A percentile compares a stretch with the other conserved stretches of the same genome.
Evolutionary conservation across 2,329 filamentous ascomycete genomes (phyloP).

Genomic region (Paracoccidioides lutzii): DNA sequence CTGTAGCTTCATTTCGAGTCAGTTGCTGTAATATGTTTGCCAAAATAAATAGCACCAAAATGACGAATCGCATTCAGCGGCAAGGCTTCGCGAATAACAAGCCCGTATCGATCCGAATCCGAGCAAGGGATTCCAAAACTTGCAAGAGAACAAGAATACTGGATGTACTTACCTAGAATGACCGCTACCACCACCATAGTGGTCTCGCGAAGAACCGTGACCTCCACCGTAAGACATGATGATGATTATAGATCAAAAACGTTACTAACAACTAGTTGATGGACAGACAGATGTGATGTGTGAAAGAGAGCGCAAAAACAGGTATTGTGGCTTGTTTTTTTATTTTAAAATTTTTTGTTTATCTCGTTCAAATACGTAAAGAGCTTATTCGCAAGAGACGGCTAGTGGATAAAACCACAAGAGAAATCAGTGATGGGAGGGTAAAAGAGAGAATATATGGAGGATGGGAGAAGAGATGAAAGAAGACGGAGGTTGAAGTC

Average conservation of each 20-base stretch:
- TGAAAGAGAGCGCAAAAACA: constrained; percentile 7
- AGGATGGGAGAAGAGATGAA: constrained; percentile 18
- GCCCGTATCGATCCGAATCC: not conserved
- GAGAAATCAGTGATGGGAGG: constrained; percentile 6
- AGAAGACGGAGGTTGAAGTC: constrained; percentile 8
- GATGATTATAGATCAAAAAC: constrained; percentile 4
- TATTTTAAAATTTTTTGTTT: not conserved
- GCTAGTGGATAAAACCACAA: constrained; percentile 14
- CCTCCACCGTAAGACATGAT: constrained; percentile 58
- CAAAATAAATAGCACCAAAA: not conserved
- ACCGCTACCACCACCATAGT: constrained; percentile 45
- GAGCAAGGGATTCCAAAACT: not conserved
- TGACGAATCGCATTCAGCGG: not conserved
- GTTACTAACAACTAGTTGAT: constrained; percentile 1
- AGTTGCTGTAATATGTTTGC: constrained; percentile 4
- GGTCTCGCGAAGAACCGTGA: constrained; percentile 33
- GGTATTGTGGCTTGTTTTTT: not conserved
- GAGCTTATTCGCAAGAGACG: constrained; percentile 6
- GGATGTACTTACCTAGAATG: constrained; percentile 35
- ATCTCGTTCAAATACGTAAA: not conserved
- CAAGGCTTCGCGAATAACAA: too few relatives aligned
- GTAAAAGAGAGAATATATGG: constrained; percentile 12
- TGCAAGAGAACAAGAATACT: constrained; percentile 9
- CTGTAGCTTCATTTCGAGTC: constrained; percentile 19
- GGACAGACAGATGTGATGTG: constrained; percentile 7